phyloP scores from a whole-genome alignment of 176 grass and related monocot species.

The Aegilops umbellulata region DNA sequence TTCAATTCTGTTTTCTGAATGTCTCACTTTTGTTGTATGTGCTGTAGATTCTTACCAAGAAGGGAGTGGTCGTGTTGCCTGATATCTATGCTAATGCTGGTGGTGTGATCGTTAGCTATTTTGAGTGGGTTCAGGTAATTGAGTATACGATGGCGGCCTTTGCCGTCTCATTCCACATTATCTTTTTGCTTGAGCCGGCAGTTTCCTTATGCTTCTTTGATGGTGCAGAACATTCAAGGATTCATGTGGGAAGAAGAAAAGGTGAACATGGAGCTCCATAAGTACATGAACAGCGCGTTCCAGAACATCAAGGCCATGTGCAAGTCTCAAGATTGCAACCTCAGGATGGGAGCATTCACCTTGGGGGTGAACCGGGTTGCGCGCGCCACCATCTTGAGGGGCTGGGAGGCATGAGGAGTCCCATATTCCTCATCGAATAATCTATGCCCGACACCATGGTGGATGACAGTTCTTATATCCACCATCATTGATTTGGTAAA shows the following conservation, averaged over 20 bases:
- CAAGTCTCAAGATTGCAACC: constrained; percentile 72
- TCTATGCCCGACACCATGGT: constrained; percentile 15
- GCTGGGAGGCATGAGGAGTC: constrained; percentile 73
- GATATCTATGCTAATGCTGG: constrained; percentile 97
- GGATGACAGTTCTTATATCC: constrained; percentile 3
- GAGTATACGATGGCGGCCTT: background rate
- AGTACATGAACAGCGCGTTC: constrained; percentile 85
- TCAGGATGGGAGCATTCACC: constrained; percentile 97
- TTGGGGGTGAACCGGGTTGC: constrained; percentile 93
- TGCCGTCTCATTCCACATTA: background rate
- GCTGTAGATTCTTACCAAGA: constrained; percentile 80
- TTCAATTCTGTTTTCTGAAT: background rate
- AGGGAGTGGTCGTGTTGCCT: constrained; percentile 77
- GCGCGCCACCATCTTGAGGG: constrained; percentile 84
- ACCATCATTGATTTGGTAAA: constrained; percentile 12
- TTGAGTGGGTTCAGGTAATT: constrained; percentile 99
- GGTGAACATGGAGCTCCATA: constrained; percentile 93
- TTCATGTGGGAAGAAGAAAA: constrained; percentile 99
- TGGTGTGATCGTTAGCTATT: constrained; percentile 95
- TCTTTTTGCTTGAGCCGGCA: constrained; percentile 1
- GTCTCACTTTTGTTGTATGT: constrained; percentile 7
- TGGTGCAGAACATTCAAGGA: constrained; percentile 88
- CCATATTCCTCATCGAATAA: background rate
- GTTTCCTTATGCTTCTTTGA: constrained; percentile 13
- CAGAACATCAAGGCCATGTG: constrained; percentile 87